Base-by-base conservation (phyloP, 1,284 basidiomycete genomes). In the Ganoderma leucocontextum region DNA sequence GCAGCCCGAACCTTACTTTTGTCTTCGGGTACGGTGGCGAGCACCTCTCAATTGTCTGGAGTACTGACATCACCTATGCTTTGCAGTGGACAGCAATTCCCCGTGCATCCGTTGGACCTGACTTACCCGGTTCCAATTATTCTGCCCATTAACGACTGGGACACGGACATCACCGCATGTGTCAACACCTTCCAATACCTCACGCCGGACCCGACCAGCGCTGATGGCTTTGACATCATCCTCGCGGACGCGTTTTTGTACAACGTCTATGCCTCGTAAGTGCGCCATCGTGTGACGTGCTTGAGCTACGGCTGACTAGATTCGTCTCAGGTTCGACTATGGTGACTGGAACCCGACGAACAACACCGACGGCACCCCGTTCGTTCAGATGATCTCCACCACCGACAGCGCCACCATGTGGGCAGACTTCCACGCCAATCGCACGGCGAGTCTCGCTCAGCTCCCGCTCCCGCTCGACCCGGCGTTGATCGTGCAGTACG, bases 251-350 rank as follows among this genome's bases (percentile, higher is more conserved):
- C 76, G 33, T 81, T 81, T 75, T 75, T 81, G 33, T 78, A 82
- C 72, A 84, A 82, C 70, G 78, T 77, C 70, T 84, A 83, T 76
- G 79, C 80, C 13, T 78, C 82, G 71, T 84, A 77, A 66, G 77
- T 73, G 8, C 2, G 13, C 17, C 35, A 1, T 12, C 33, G 15
- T 17, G 29, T 5, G 15, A 19, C 42, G 6, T 25, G 2, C 1
- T 19, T 12, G 19, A 47, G 0, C 42, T 6, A 49, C 25, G 19
- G 17, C 42, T 47, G 17, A 22, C 49, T 55, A 41, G n/a, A 29
- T 2, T 33, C 7, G 7, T 1, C 47, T 0, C 64, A 77, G 77
- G 17, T 86, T 84, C 75, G 82, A 86, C 73, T 83, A 82, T 68
- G 84, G 83, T 60, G 78, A 81, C 75, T 77, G 70, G 62, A 71